Conservation (phyloP, 1,284 basidiomycete genomes). For the Boletus sp. region DNA sequence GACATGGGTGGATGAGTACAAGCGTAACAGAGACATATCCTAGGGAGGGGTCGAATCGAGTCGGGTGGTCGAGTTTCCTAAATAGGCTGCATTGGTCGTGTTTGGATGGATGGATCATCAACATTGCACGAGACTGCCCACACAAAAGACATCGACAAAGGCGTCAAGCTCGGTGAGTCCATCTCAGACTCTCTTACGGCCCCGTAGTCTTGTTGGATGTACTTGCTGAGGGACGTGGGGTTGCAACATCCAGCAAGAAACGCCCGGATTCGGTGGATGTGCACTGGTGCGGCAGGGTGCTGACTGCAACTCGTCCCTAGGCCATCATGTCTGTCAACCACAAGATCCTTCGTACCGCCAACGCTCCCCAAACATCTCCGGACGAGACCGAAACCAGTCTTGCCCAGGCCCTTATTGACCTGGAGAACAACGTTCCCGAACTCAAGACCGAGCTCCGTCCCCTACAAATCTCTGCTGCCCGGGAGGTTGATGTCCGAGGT, state of each 20-base stretch:
- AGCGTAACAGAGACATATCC: constrained; percentile 48
- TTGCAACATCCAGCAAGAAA: constrained; percentile 23
- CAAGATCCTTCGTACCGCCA: constrained; percentile 97
- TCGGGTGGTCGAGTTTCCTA: constrained; percentile 8
- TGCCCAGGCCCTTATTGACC: constrained; percentile 96
- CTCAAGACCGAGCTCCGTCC: constrained; percentile 95
- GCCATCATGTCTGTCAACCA: constrained; percentile 68
- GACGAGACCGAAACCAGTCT: constrained; percentile 93
- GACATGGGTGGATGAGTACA: constrained; percentile 90
- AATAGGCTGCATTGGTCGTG: constrained; percentile 27
- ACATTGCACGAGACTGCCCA: constrained; percentile 11
- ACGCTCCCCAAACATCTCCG: constrained; percentile 86
- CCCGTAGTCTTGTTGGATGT: constrained; percentile 9
- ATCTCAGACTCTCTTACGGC: constrained; percentile 20
- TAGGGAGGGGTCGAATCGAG: constrained; percentile 10
- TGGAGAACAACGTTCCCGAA: constrained; percentile 98
- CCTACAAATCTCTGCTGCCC: constrained; percentile 96
- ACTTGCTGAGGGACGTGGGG: constrained; percentile 5
- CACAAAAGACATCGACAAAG: constrained; percentile 40
- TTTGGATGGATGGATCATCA: constrained; percentile 33
- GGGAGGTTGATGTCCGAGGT: constrained; percentile 98
- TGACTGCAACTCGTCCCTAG: constrained; percentile 40
- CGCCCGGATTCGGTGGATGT: constrained; percentile 49
- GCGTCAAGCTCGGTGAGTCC: constrained; percentile 48
- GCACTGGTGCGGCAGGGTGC: constrained; percentile 39